A percentile compares a stretch with the other conserved stretches of the same genome.
These are phyloP conservation scores for Diaporthe sp. DNA, from an alignment of 2,329 filamentous ascomycete species.

Conservation along the genomic window DNA sequence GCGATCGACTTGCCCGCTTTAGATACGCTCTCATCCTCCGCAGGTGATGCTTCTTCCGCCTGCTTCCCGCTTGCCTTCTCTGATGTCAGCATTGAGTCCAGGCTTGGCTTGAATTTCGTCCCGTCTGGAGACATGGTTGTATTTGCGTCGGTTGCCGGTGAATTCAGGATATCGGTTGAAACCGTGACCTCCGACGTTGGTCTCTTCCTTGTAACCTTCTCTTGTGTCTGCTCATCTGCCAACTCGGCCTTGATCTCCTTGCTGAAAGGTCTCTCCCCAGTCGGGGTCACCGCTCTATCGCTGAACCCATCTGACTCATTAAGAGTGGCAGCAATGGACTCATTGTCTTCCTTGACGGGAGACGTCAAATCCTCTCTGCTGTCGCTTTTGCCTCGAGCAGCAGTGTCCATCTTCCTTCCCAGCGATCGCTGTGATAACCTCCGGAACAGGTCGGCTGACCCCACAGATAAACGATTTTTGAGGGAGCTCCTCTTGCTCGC, in stretches of 20 bases:
- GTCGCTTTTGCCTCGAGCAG: conserved; percentile 46
- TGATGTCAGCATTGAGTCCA: conserved; percentile 36
- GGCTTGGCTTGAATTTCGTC: conserved; percentile 11
- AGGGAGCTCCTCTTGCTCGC: conserved; percentile 55
- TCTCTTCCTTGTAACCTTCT: conserved; percentile 25
- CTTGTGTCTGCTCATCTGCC: conserved; percentile 43
- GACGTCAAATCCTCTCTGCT: conserved; percentile 62
- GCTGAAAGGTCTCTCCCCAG: conserved; percentile 46
- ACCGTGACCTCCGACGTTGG: conserved; percentile 16
- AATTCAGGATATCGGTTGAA: conserved; percentile 44
- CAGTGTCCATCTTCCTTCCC: conserved; percentile 44
- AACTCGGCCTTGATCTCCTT: conserved; percentile 59
- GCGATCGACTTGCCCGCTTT: conserved; percentile 57
- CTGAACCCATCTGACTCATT: conserved; percentile 59
- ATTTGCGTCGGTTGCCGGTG: background rate
- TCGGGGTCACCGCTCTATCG: conserved; percentile 47
- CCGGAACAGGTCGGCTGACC: conserved; percentile 61
- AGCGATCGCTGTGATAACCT: conserved; percentile 57
- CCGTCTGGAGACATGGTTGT: background rate
- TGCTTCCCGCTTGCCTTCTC: conserved; percentile 42
- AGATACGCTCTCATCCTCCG: conserved; percentile 41
- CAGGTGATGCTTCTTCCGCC: conserved; percentile 39
- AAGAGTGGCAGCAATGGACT: conserved; percentile 71
- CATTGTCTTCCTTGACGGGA: conserved; percentile 58
- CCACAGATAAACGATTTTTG: conserved; percentile 63